Evolutionary conservation across 768 basidiomycete species (phyloP), one percentile per base, ranked within the genome.

Genomic region (Brasilioporus rufonigricans): DNA sequence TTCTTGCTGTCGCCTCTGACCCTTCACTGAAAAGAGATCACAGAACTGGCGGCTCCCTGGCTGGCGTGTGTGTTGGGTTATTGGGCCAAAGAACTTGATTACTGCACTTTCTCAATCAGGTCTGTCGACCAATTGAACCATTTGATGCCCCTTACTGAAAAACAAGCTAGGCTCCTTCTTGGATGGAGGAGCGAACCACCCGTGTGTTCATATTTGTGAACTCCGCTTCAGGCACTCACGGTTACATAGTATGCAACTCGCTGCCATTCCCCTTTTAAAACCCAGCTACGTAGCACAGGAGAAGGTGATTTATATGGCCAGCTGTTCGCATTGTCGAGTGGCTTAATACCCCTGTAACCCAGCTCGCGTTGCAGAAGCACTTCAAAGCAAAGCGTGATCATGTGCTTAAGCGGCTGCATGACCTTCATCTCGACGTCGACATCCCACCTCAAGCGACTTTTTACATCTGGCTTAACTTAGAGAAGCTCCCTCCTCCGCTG

Each of bases 11-110:
- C 35, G 1, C 21, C 52, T 26, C 49, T 27, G 18, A 27, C 29
- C 11, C 19, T 32, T 52, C n/a, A 19, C 35, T 55, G 5, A 52
- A n/a, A 24, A 6, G 29, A 67, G 68, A 66, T 23, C 35, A 61
- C 65, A 97, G 89, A 94, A 94, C 71, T 96, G 90, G 88, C 86
- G 94, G 63, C 84, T 95, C 52, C 93, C 94, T 10, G 95, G 95
- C 33, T 98, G 93, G 93, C 82, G 95, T 60, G 77, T 94, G 38
- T 95, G 92, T 74, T 93, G 90, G 94, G 93, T 97, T 31, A 68
- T 96, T 21, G 94, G 93, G 1, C 95, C 94, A 16, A 93, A 89
- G 73, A 89, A 91, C 68, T 68, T 97, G 43, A 79, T 97, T 60
- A 86, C 87, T 9, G 94, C 94, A 1, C 81, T 98, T 39, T 91